Evolutionary conservation across 768 basidiomycete species (phyloP).

Genomic region (Amanita pallidorosea): DNA sequence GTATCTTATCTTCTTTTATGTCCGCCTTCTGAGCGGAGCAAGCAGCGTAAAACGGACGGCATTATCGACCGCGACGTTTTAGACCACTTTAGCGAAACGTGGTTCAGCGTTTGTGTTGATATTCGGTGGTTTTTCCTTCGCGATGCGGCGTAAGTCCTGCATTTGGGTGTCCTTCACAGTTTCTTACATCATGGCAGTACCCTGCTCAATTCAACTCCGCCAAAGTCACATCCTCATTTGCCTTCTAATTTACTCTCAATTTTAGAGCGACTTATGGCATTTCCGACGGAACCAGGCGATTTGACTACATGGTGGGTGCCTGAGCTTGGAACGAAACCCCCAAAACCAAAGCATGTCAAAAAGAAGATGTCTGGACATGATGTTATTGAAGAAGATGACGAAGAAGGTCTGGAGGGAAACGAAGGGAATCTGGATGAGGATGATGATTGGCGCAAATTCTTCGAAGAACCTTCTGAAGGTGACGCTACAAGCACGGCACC

Average conservation of each 20-base stretch:
- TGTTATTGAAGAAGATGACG: conserved; percentile 24
- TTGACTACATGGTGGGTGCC: conserved; percentile 74
- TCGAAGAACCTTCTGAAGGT: conserved; percentile 37
- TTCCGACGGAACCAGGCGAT: conserved; percentile 61
- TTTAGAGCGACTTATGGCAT: conserved; percentile 57
- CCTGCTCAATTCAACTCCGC: conserved; percentile 18
- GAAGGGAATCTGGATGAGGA: conserved; percentile 27
- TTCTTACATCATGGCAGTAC: conserved; percentile 13
- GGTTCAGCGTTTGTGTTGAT: conserved; percentile 74
- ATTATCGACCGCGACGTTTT: conserved; percentile 49
- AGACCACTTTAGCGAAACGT: conserved; percentile 54
- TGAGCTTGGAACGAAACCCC: conserved; percentile 49
- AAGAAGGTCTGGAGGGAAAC: conserved; percentile 18
- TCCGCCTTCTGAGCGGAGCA: conserved; percentile 33
- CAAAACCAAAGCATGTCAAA: conserved; percentile 34
- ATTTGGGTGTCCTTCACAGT: background rate
- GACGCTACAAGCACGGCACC: conserved; percentile 17
- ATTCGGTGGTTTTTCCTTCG: conserved; percentile 85
- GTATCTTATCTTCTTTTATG: conserved; percentile 50
- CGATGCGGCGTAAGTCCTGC: conserved; percentile 50
- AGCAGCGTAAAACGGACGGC: conserved; percentile 14
- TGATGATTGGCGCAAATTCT: conserved; percentile 79
- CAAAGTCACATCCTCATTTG: conserved; percentile 24
- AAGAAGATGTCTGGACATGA: conserved; percentile 19
- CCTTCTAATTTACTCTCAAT: conserved; percentile 44